Base-by-base conservation (phyloP, 1,284 basidiomycete genomes). In the Hypsizygus ulmarius region DNA sequence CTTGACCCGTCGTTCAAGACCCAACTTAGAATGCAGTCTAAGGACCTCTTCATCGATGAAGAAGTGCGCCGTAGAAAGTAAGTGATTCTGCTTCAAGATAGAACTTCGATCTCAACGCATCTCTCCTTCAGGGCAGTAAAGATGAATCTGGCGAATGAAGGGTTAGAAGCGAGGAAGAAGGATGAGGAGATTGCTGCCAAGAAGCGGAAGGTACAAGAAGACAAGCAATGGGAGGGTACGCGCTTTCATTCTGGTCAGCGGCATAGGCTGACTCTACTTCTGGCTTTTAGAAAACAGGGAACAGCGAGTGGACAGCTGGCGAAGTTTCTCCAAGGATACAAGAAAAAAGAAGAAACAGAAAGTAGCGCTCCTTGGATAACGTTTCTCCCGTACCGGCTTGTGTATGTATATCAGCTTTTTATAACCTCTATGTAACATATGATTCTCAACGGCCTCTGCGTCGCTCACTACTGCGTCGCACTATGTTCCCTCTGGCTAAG, bases 71-170 rank as follows among this genome's bases (percentile, higher is more conserved):
- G 88, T 58, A 73, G 89, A 56, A 90, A 87, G 88, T 89, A 54
- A 57, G 84, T 39, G 1, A 35, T 2, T 32, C 37, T 45, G 21
- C 32, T 34, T 14, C 11, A 38, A 8, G 19, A 7, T 21, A 11
- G 33, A 8, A 25, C 7, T 11, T 3, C 15, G 10, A 34, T n/a
- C 4, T 4, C 14, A 0, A 35, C 8, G 18, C 35, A 21, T 33
- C 10, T 19, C 14, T 19, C 3, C 30, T 27, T n/a, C 51, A 90
- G 88, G 60, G 87, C 88, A 2, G 68, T 90, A 55, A 91, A 91
- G 70, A 83, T 90, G 82, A 90, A 90, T 60, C 67, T 91, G 40
- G 89, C 89, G 3, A 92, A 92, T 57, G 89, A 92, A 65, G 89
- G 88, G 10, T 68, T 90, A 3, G 88, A 92, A 62, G 89, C 89